Evolutionary conservation across 2,329 filamentous ascomycete species (phyloP), one percentile per base, ranked within the genome.

Genomic region (Penicillium sp.): DNA sequence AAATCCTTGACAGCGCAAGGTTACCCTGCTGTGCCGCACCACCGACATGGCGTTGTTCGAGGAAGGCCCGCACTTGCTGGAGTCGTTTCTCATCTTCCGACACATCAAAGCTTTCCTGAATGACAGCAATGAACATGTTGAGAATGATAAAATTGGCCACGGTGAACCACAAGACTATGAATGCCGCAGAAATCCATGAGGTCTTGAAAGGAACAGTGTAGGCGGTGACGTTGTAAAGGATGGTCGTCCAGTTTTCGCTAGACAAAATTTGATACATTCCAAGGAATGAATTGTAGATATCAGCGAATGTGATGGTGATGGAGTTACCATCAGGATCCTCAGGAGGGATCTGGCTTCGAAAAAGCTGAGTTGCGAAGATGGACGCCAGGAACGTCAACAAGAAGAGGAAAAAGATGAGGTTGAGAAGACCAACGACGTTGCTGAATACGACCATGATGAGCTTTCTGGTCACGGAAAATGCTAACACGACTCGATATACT

Each of bases 81-180:
- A 97, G 74, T 18, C 95, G 89, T 72, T 98, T 98, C 69, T 97
- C 91, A 66, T 98, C 95, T 68, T 98, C 93, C 3, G 91, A 95
- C 24, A 98, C 90, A 72, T 98, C 93, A 67, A 98, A 98, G 65
- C 95, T 98, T 67, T 98, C 93, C 70, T 98, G 93, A 58, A 98
- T 98, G 73, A 98, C 93, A 78, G 93, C 93, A 88, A 98, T 97
- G 77, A 98, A 98, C 93, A 98, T 98, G 66, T 97, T 98, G 75
- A 98, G 75, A 54, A 97, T 81, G 72, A 98, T 95, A 67, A 97
- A 92, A 69, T 95, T 96, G 5, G 90, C 81, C 38, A 98, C 79
- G 49, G 95, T 93, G 70, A 95, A 97, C 93, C 93, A 98, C 58
- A 91, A 80, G 55, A 96, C 89, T 59, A 95, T 79, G 61, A 98